Percentiles rank a stretch among this genome's conserved stretches.
Evolutionary conservation across 177 flowering plant genomes (phyloP).

Genomic region (Vitis hybrid): DNA sequence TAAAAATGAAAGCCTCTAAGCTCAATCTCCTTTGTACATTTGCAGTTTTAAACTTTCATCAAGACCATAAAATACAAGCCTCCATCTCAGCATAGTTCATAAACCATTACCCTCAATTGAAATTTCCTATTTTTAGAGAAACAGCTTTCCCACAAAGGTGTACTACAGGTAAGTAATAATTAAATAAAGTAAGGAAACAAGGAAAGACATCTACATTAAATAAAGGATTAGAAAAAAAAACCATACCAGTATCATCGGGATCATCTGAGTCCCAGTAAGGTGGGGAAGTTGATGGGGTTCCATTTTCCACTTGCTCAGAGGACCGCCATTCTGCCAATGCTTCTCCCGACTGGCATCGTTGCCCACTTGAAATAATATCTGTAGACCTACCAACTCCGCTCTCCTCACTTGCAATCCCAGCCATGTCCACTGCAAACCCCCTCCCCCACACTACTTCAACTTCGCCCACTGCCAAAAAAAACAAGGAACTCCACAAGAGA

Average conservation of each 20-base stretch:
- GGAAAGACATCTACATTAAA: not conserved
- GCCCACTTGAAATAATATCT: constrained; percentile 65
- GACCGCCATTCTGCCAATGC: constrained; percentile 85
- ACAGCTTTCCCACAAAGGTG: no score
- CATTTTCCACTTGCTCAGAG: constrained; percentile 80
- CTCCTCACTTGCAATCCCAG: constrained; percentile 63
- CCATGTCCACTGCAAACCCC: constrained; percentile 50
- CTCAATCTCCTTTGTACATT: no score
- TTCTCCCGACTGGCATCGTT: constrained; percentile 64
- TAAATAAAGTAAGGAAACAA: not conserved
- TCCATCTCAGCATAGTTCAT: no score
- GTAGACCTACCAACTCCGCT: constrained; percentile 55
- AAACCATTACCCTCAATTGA: no score
- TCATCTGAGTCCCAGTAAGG: constrained; percentile 90
- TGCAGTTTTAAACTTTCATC: no score
- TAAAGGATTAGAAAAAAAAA: not conserved
- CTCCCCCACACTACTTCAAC: constrained; percentile 27
- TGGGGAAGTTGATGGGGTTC: constrained; percentile 80
- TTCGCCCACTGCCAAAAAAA: constrained; percentile 8
- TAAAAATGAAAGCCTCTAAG: no score
- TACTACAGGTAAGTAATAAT: not conserved
- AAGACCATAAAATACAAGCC: no score
- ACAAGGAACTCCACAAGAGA: not conserved
- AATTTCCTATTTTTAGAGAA: no score
- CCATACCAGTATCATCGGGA: constrained; percentile 60